Base-by-base conservation (phyloP, 2,329 filamentous ascomycete genomes). In the Golovinomyces cichoracearum region DNA sequence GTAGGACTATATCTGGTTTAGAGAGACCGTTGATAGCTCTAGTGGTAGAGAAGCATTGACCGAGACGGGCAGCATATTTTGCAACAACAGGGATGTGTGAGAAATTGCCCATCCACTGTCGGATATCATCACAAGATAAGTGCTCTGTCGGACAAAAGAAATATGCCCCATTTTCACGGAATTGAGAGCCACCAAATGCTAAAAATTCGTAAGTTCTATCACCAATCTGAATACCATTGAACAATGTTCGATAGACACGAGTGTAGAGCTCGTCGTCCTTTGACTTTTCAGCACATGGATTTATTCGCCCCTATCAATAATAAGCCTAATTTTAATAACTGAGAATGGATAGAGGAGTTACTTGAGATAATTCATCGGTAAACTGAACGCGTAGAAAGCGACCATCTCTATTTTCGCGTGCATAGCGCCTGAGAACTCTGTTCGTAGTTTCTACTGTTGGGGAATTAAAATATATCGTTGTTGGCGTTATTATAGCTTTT, bases 1-100 rank as follows among this genome's bases (percentile, higher is more conserved):
- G 73, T 4, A 67, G 66, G 12, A 72, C 66, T 23, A 73, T 61
- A 1, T 69, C 66, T 0, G 73, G 73, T 1, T 68, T 66, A 0
- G 73, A 72, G 0, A 69, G 70, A 21, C 77, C 73, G 15, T 75
- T 71, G 38, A 93, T 76, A 10, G 80, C 76, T 51, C 82, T 68
- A 0, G 90, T 98, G 0, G 88, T 94, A 0, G 90, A 94, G 60
- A 98, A 94, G 60, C 86, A 94, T 63, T 95, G 90, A 0, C 90
- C 90, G 17, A 95, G 67, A 25, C 90, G 74, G 25, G 90, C 84
- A 45, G 84, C 82, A 60, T 86, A 83, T 58, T 93, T 94, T 26
- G 88, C 86, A n/a, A 93, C 73, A 23, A 80, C 73, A 49, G 71
- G 74, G 61, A 94, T 94, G 53, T 84, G 73, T 13, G 68, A 69